Evolutionary conservation across 768 basidiomycete species (phyloP).

Genomic region (Amanita fuliginea): DNA sequence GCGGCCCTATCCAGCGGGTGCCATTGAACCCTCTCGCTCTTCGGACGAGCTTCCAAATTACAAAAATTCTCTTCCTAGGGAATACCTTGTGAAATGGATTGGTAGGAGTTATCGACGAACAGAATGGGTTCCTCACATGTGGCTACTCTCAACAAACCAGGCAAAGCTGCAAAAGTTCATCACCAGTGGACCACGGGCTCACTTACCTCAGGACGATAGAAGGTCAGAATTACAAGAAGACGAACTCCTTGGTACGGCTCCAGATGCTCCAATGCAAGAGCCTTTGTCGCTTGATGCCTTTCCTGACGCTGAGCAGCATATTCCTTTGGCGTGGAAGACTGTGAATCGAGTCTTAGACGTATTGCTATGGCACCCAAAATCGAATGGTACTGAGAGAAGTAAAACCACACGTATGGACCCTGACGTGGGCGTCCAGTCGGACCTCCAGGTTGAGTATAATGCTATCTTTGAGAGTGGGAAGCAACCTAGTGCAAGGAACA

Average conservation of each 20-base stretch:
- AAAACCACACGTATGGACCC: conserved; percentile 11
- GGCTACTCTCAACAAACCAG: conserved; percentile 63
- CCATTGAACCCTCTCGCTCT: conserved; percentile 36
- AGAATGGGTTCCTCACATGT: conserved; percentile 91
- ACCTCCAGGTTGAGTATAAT: conserved; percentile 20
- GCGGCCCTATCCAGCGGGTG: conserved; percentile 69
- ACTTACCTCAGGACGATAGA: conserved; percentile 43
- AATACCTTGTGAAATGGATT: conserved; percentile 90
- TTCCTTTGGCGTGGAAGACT: conserved; percentile 78
- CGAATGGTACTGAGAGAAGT: conserved; percentile 12
- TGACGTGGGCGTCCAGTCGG: conserved; percentile 15
- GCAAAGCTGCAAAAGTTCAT: conserved; percentile 73
- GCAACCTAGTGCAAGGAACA: conserved; percentile 41
- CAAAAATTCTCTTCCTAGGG: conserved; percentile 63
- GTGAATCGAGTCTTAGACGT: conserved; percentile 89
- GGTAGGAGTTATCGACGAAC: conserved; percentile 67
- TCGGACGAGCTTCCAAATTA: conserved; percentile 31
- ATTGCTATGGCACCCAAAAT: conserved; percentile 43
- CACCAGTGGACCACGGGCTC: conserved; percentile 51
- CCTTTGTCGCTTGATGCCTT: conserved; percentile 28
- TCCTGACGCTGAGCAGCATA: conserved; percentile 60
- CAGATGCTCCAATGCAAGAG: conserved; percentile 14
- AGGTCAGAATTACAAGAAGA: conserved; percentile 21
- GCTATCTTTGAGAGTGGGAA: conserved; percentile 48
- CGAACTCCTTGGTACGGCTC: conserved; percentile 31